Conservation (phyloP, 768 basidiomycete genomes). For the Hortiboletus flavorubellus region DNA sequence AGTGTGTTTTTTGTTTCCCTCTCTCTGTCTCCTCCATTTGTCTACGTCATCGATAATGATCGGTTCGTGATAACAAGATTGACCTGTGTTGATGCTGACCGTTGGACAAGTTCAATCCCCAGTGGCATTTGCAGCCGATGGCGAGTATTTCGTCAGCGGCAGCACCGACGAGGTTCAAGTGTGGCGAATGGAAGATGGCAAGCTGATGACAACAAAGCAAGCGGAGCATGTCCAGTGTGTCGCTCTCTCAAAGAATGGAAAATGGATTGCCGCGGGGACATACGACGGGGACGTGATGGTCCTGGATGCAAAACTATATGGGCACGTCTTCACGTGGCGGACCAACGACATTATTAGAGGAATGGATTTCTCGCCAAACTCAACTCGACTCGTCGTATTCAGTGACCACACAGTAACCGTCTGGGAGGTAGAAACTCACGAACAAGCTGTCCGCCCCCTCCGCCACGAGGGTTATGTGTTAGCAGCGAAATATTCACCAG, state of each 20-base stretch:
- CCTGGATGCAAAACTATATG: neutral
- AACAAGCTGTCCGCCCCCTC: neutral
- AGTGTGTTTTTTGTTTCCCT: too few relatives aligned
- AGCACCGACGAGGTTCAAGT: neutral
- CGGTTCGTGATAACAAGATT: too few relatives aligned
- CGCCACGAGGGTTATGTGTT: neutral
- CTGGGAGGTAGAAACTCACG: neutral
- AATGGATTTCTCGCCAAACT: conserved; percentile 7
- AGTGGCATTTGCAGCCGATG: neutral
- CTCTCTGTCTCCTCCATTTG: too few relatives aligned
- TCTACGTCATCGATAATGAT: too few relatives aligned
- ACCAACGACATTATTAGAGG: neutral
- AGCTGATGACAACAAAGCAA: neutral
- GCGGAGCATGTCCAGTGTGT: neutral
- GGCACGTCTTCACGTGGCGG: neutral
- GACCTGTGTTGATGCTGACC: too few relatives aligned
- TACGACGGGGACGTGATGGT: neutral
- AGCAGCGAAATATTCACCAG: conserved; percentile 1
- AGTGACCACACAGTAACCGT: neutral
- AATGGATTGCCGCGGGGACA: neutral
- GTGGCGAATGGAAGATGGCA: neutral
- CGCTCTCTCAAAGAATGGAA: neutral
- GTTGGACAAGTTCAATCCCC: neutral
- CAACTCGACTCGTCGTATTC: neutral
- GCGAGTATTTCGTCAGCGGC: neutral